Evolutionary conservation across 768 basidiomycete species (phyloP), one percentile per base, ranked within the genome.

Genomic region (Rhodotorula sphaerocarpa): DNA sequence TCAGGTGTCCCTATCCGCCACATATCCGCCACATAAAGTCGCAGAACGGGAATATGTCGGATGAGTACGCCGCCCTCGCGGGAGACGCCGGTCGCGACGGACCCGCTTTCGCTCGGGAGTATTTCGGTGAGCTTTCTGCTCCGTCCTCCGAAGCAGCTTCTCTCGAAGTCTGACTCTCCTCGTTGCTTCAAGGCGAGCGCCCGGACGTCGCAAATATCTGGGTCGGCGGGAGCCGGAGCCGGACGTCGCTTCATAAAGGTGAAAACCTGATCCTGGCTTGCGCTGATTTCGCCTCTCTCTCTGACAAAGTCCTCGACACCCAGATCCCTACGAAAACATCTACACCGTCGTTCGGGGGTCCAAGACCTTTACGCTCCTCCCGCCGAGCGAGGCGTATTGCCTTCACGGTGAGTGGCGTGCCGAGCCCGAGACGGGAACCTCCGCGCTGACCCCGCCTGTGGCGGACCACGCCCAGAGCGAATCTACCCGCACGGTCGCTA

Each of bases 191-290:
- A 66, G 86, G 80, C 42, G 79, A 76, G 67, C 68, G 77, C 23
- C 88, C 91, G 0, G 92, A 96, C 71, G 91, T 90, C 9, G 89
- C 90, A 5, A 95, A 95, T 73, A 72, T 96, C 25, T 96, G 91
- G 90, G 87, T 95, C 41, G 91, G 92, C 16, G 80, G 87, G 70
- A 78, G 79, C 57, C 77, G 78, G 60, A 90, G 88, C 71, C 77
- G 83, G 20, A 95, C 92, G 2, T 88, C 86, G 57, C 80, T 93
- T 48, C 92, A 96, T 73, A 87, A 83, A 71, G 90, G 90, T 88
- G 67, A 5, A 21, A 7, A 16, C 43, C 18, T 39, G 39, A 10
- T 9, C 39, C 39, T 39, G 9, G 11, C 18, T 39, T 39, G 39
- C 39, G 39, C 39, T 39, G 39, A 39, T 18, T 18, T 39, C 39